Base-by-base conservation (phyloP, 768 basidiomycete species). In the Leccinum rimulosum region DNA sequence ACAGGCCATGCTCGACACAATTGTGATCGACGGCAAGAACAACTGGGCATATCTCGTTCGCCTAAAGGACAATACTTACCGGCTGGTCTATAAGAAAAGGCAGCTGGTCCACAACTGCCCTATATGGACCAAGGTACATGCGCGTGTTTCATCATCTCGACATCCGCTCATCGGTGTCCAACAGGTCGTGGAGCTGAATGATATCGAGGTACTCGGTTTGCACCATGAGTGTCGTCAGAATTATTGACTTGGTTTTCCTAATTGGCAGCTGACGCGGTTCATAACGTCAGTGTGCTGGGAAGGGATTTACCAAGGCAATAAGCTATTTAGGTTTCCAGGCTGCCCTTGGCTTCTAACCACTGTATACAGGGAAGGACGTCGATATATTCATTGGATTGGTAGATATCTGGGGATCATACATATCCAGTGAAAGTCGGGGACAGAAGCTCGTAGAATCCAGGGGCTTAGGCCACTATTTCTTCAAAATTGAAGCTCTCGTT, bases 21-120 rank as follows among this genome's bases (percentile, higher is more conserved):
- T 73, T 51, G 61, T 63, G 6, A 60, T 74, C 12, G 72, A 74
- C 6, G 61, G 69, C 27, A 66, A 73, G 57, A 60, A 69, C 10
- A 75, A 74, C 50, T 74, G 71, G 70, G 74, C 74, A 49, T 55
- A 75, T 65, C 63, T 73, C 17, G 61, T 73, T 15, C 73, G 70
- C 19, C 56, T 64, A 45, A 75, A 72, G 59, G 64, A 70, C 45
- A 56, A 56, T 14, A 61, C 38, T 3, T 71, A 72, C 40, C 65
- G 65, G 15, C 53, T 75, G 49, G 61, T 64, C n/a, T 74, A 73
- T 52, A 60, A 17, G 50, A 66, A 67, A 47, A 72, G 66, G 28
- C 61, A 27, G 30, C 54, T 64, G 30, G 27, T 74, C 10, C 55
- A 55, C 25, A 54, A 66, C 30, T 66, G 63, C 28, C 57, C 51